Evolutionary conservation across 805 yeast species (phyloP), one percentile per base, ranked within the genome.

Genomic region (Cyberlindnera mrakii): DNA sequence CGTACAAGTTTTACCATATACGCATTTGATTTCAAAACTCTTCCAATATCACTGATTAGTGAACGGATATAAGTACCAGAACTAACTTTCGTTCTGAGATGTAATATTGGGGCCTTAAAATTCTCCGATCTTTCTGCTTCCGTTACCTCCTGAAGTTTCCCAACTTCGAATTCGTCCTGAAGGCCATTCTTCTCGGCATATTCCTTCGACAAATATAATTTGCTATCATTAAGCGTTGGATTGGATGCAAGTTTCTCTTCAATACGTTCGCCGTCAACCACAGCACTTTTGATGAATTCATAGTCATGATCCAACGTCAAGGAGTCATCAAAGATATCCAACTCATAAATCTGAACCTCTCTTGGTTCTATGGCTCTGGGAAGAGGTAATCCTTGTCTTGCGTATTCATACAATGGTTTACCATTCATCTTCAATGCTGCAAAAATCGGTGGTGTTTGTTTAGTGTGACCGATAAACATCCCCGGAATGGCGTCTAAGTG

Each of bases 61-160:
- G 96, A 84, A 51, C 99, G 74, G 39, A 93, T 89, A 56, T 93
- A 93, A 0, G 98, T 93, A 1, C 99, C 99, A 0, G 97, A 88
- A 1, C 96, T 84, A 1, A 91, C 99, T 30, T 77, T 74, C 4
- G 95, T 77, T 14, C 73, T 75, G 51, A 93, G 77, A 53, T 84
- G 90, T 20, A 91, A 54, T 39, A 83, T 53, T 2, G 95, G 93
- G 3, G 87, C 80, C 48, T 74, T 70, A 45, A 69, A 72, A 3
- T 49, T 54, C 2, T 67, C 73, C 3, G 71, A 71, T 29, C 55
- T 50, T 18, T 56, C 60, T 3, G 48, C 49, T 6, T 67, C 68
- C 17, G 69, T 68, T 3, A 31, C 39, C 2, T 64, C 60, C 18
- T 58, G 60, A 5, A 77, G 69, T 15, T 67, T 62, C 4, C 63